Evolutionary conservation across 768 basidiomycete species (phyloP), one percentile per base, ranked within the genome.

Genomic region (Collybia sp.): DNA sequence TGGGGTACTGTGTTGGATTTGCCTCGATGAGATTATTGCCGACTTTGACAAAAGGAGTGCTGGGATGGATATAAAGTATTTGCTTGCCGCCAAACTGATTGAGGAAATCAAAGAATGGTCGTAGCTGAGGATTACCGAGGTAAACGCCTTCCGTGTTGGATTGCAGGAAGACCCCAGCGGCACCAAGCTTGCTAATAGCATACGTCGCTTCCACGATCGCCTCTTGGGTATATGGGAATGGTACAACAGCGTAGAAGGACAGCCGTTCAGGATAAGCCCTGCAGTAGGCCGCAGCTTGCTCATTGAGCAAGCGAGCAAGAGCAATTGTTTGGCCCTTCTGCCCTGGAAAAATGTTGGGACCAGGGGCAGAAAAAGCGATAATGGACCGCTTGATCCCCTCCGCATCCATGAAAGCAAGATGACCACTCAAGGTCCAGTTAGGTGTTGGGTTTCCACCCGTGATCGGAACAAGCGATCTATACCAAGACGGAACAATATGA

Each of bases 241-340:
- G 67, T 16, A 68, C 61, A 34, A 61, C 55, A 6, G 65, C 67
- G 40, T 61, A 66, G 55, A 68, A 68, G 33, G 51, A 59, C 40
- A 67, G 59, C 45, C 58, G 53, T 0, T 47, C 47, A 9, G 65
- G 64, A 30, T 61, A 44, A 12, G 57, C 53, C 19, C 60, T 58
- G 36, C 52, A 56, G 39, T 62, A 65, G 16, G 67, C 67, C 33
- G 64, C 64, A 12, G 60, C 51, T 41, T 68, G 63, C 48, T 68
- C 67, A 44, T 68, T 68, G 42, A 68, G 58, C 12, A 68, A 47
- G 39, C 67, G 63, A 3, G 67, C 65, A 13, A 68, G 62, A 12
- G 67, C 64, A 13, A 66, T 38, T 9, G 67, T 68, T 30, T 50
- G 44, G 17, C 8, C 16, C 43, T 58, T 55, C 30, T 62, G 53